phyloP scores from a whole-genome alignment of 768 basidiomycete species.

The Phlebiopsis flavidoalba region DNA sequence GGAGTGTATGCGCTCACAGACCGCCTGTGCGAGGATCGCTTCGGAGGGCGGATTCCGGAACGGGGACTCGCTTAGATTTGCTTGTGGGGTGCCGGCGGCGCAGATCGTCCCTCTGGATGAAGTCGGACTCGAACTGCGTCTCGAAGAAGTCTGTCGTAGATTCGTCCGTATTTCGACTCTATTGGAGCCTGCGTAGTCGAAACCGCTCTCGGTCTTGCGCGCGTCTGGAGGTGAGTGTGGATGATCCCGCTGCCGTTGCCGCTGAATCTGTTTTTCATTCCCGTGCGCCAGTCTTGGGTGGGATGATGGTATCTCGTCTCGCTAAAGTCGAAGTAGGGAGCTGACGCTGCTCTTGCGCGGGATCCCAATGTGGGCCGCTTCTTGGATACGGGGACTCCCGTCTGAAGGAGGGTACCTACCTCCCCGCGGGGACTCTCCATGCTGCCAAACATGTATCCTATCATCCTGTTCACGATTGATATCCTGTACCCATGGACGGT shows the following conservation, averaged over 20 bases:
- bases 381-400: neutral
- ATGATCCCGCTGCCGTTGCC: neutral
- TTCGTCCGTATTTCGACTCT: neutral
- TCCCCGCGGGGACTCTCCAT: constrained; percentile 36
- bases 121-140: constrained; percentile 44
- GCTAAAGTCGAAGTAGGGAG: constrained; percentile 47
- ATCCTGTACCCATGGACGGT: constrained; percentile 62
- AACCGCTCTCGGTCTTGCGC: constrained; percentile 17
- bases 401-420: constrained; percentile 9
- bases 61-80: neutral
- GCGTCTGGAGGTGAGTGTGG: constrained; percentile 1
- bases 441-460: constrained; percentile 58
- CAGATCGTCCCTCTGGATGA: constrained; percentile 24
- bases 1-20: constrained; percentile 27
- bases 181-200: constrained; percentile 7
- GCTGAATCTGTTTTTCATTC: neutral
- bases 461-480: constrained; percentile 24
- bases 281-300: constrained; percentile 11
- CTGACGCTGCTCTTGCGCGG: constrained; percentile 32
- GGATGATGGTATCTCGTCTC: neutral
- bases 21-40: constrained; percentile 27
- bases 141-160: constrained; percentile 29
- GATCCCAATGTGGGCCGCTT: constrained; percentile 8
- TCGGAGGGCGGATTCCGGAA: constrained; percentile 15
- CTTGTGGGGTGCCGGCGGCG: neutral